Evolutionary conservation across 2,329 filamentous ascomycete genomes (phyloP).

Genomic region (Coniochaeta sp.): DNA sequence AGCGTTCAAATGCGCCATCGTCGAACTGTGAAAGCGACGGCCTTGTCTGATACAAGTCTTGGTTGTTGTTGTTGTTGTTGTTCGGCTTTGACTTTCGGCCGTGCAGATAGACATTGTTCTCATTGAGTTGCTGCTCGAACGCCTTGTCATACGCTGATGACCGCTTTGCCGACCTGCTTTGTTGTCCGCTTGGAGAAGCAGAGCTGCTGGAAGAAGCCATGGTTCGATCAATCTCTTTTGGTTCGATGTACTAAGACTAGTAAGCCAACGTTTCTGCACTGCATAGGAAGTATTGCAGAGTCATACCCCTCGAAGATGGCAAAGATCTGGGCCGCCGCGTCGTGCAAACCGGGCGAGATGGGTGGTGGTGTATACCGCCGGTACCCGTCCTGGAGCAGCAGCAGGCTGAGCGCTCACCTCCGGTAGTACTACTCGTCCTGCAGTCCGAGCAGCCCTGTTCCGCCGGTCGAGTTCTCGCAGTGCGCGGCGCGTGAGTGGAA

Average conservation of each 20-base stretch:
- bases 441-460: too few relatives aligned
- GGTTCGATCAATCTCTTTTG: conserved; percentile 5
- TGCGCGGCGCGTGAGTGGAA: neutral
- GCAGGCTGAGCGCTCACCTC: conserved; percentile 9
- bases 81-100: conserved; percentile 2
- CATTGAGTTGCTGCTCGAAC: conserved; percentile 19
- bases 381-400: conserved; percentile 1
- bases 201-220: conserved; percentile 16
- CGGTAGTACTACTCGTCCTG: too few relatives aligned
- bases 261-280: conserved; percentile 5
- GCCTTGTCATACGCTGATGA: conserved; percentile 15
- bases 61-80: conserved; percentile 1
- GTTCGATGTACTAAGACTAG: conserved; percentile 14
- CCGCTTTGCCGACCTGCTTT: conserved; percentile 12
- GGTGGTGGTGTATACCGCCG: conserved; percentile 7
- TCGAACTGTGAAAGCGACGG: conserved; percentile 11
- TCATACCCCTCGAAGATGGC: conserved; percentile 23
- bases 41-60: conserved; percentile 2
- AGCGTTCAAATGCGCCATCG: conserved; percentile 12
- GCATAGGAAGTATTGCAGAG: conserved; percentile 7
- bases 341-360: conserved; percentile 18
- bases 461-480: conserved; percentile 8
- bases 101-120: conserved; percentile 15
- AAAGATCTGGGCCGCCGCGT: conserved; percentile 25
- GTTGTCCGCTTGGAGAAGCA: conserved; percentile 7